A percentile compares a stretch with the other conserved stretches of the same genome.
phyloP scores from a whole-genome alignment of 495 filamentous ascomycete species.

The Wilcoxina mikolae region DNA sequence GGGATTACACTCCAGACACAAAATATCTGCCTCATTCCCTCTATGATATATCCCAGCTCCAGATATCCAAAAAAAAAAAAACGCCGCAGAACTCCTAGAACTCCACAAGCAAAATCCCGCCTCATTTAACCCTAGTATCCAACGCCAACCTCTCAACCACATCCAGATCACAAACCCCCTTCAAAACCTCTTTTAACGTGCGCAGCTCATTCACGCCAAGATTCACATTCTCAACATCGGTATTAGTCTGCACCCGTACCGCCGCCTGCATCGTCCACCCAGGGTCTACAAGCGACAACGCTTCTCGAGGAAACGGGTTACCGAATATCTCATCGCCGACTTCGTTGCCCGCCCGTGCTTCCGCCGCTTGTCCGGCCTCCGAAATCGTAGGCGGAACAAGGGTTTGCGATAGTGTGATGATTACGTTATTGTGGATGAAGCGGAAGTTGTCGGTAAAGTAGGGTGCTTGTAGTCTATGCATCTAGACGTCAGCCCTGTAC shows the following conservation, averaged over 20 bases:
- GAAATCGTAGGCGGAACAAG: slow-evolving; percentile 32
- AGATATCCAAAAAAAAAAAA: too few relatives aligned
- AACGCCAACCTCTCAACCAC: slow-evolving; percentile 48
- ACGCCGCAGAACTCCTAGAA: too few relatives aligned
- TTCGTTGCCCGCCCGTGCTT: slow-evolving; percentile 29
- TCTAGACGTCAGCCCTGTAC: neutral
- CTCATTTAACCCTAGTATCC: slow-evolving; percentile 45
- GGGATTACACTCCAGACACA: too few relatives aligned
- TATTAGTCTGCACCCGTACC: slow-evolving; percentile 29
- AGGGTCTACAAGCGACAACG: slow-evolving; percentile 17
- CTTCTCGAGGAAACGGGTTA: slow-evolving; percentile 16
- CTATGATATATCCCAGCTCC: too few relatives aligned
- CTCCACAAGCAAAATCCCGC: too few relatives aligned
- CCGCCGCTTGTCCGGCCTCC: slow-evolving; percentile 36
- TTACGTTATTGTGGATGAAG: slow-evolving; percentile 34
- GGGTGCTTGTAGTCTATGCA: slow-evolving; percentile 31
- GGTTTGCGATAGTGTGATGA: slow-evolving; percentile 32
- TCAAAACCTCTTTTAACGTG: slow-evolving; percentile 45
- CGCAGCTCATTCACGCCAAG: slow-evolving; percentile 44
- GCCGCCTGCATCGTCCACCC: slow-evolving; percentile 32
- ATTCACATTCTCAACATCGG: slow-evolving; percentile 36
- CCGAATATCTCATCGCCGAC: slow-evolving; percentile 9
- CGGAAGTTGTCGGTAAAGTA: slow-evolving; percentile 33
- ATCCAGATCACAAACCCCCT: slow-evolving; percentile 48
- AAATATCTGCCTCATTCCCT: too few relatives aligned